Conservation (phyloP, 768 basidiomycete genomes). For the Hortiboletus flavorubellus region DNA sequence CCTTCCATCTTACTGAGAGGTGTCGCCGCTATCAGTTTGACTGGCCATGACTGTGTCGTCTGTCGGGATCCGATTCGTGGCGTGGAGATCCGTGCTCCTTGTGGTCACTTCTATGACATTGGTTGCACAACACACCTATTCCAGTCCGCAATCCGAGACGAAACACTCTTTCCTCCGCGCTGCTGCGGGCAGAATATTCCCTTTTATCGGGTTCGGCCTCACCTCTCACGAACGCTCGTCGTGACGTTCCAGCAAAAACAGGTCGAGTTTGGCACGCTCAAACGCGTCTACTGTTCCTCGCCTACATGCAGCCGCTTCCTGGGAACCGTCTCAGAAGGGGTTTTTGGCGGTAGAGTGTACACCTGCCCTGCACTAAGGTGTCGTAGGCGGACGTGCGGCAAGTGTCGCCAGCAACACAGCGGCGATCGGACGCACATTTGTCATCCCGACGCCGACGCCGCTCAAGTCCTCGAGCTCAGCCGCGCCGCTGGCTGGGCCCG, state of each 20-base stretch:
- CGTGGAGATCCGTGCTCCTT: constrained; percentile 28
- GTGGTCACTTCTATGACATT: constrained; percentile 36
- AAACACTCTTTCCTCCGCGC: constrained; percentile 39
- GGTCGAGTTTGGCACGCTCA: constrained; percentile 31
- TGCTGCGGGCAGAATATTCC: constrained; percentile 36
- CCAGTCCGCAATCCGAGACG: constrained; percentile 34
- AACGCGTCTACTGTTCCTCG: constrained; percentile 38
- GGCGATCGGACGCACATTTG: constrained; percentile 26
- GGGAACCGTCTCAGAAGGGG: constrained; percentile 27
- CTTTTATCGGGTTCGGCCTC: constrained; percentile 18
- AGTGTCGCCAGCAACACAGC: constrained; percentile 24
- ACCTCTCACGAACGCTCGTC: constrained; percentile 23
- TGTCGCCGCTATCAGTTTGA: constrained; percentile 1
- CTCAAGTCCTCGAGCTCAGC: constrained; percentile 28
- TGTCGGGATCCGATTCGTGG: constrained; percentile 33
- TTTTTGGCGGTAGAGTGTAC: constrained; percentile 23
- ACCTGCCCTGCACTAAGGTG: constrained; percentile 22
- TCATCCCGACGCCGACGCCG: constrained; percentile 20
- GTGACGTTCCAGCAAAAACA: constrained; percentile 25
- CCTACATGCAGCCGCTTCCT: constrained; percentile 36
- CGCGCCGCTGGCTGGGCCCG: constrained; percentile 33
- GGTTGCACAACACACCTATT: constrained; percentile 36
- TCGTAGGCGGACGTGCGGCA: constrained; percentile 21
- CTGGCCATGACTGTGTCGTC: constrained; percentile 33
- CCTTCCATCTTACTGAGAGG: neutral